phyloP scores from a whole-genome alignment of 2,329 filamentous ascomycete species.

The Diaporthe vaccinii region DNA sequence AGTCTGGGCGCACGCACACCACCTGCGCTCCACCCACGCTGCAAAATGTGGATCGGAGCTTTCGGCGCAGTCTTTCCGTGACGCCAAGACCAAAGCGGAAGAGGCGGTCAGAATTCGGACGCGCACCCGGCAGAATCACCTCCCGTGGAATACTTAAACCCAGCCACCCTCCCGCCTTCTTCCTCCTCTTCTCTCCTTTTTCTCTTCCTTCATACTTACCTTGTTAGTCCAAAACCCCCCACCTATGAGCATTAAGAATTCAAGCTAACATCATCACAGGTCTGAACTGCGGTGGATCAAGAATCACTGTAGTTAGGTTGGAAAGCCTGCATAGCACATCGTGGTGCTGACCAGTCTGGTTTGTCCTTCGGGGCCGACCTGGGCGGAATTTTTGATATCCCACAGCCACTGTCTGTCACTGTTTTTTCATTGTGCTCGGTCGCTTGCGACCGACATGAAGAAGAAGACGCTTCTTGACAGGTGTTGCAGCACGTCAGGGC shows the following conservation, averaged over 20 bases:
- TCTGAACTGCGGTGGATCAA: conserved; percentile 54
- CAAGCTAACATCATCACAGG: no score
- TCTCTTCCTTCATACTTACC: conserved; percentile 43
- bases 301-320: conserved; percentile 56
- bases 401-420: conserved; percentile 40
- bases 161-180: conserved; percentile 35
- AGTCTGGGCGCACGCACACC: background rate
- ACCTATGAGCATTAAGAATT: no score
- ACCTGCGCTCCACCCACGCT: background rate
- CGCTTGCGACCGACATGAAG: conserved; percentile 57
- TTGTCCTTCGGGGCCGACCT: conserved; percentile 67
- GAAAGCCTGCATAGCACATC: conserved; percentile 68
- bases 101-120: conserved; percentile 22
- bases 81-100: background rate
- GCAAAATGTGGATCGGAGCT: conserved; percentile 40
- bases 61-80: conserved; percentile 38
- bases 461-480: conserved; percentile 48
- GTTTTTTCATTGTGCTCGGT: conserved; percentile 60
- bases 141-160: conserved; percentile 17
- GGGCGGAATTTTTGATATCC: conserved; percentile 64
- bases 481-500: no score
- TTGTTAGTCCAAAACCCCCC: no score
- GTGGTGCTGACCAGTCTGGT: conserved; percentile 62
- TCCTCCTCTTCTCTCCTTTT: conserved; percentile 47
- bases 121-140: conserved; percentile 5